Evolutionary conservation across 257 asterid genomes (phyloP).

Genomic region (Jaltomata sinuosa): DNA sequence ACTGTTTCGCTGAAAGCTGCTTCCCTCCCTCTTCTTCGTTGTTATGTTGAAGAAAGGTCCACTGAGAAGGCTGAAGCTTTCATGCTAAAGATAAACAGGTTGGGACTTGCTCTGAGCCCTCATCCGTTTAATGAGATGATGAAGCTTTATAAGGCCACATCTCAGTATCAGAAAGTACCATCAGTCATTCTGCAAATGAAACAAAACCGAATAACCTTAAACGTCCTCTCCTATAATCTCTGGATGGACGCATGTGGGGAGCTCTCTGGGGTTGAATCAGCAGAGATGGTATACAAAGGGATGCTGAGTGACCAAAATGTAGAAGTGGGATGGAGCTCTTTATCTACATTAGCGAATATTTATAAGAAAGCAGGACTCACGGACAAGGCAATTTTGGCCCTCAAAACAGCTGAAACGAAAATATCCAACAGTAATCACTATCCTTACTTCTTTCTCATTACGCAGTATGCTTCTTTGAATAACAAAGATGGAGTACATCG

Average conservation of each 20-base stretch:
- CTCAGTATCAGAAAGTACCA: constrained; percentile 17
- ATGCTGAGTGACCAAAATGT: constrained; percentile 20
- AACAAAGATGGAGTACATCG: constrained; percentile 23
- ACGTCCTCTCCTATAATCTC: constrained; percentile 31
- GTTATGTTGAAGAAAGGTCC: constrained; percentile 21
- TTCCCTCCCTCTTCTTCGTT: constrained; percentile 24
- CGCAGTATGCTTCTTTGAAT: constrained; percentile 23
- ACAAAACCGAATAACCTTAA: constrained; percentile 20
- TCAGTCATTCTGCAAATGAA: constrained; percentile 29
- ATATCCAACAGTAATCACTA: constrained; percentile 19
- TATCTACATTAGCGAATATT: constrained; percentile 25
- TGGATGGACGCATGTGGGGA: constrained; percentile 37
- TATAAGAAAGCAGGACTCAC: constrained; percentile 14
- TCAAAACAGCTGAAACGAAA: constrained; percentile 23
- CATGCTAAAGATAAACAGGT: constrained; percentile 20
- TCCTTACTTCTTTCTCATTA: constrained; percentile 25
- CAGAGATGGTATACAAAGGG: constrained; percentile 24
- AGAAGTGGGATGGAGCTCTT: constrained; percentile 26
- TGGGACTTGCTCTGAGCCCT: constrained; percentile 21
- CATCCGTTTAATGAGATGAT: constrained; percentile 32
- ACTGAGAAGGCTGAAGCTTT: constrained; percentile 26
- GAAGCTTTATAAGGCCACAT: constrained; percentile 36
- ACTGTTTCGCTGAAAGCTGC: constrained; percentile 24
- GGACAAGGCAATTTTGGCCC: constrained; percentile 18
- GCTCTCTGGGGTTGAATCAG: constrained; percentile 18